A percentile compares a stretch with the other conserved stretches of the same genome.
Evolutionary conservation across 805 yeast species (phyloP).

Genomic region (Ogataea ramenticola): DNA sequence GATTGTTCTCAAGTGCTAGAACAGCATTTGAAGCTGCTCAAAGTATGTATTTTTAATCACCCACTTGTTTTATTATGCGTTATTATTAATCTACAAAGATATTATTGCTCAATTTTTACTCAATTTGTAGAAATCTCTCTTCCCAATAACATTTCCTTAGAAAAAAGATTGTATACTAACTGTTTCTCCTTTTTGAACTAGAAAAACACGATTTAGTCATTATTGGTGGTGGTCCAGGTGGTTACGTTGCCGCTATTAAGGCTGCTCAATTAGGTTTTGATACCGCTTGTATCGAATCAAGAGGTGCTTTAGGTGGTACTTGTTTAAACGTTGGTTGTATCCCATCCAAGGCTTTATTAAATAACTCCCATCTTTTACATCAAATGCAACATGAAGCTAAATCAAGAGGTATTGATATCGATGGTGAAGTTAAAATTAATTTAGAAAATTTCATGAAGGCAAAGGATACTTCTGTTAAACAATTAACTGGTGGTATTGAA

Average conservation of each 20-base stretch:
- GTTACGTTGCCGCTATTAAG: conserved; percentile 97
- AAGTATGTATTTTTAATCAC: conserved; percentile 11
- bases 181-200: too few species aligned
- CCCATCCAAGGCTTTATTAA: conserved; percentile 91
- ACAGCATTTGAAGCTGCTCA: conserved; percentile 19
- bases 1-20: conserved; percentile 26
- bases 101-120: too few species aligned
- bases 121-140: too few species aligned
- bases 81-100: too few species aligned
- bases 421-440: conserved; percentile 64
- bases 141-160: too few species aligned
- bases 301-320: conserved; percentile 96
- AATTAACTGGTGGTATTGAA: conserved; percentile 91
- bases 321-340: conserved; percentile 99
- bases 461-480: conserved; percentile 83
- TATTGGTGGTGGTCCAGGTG: conserved; percentile 99
- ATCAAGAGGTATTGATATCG: conserved; percentile 83
- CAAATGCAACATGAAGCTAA: conserved; percentile 79
- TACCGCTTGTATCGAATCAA: conserved; percentile 95
- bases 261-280: conserved; percentile 94
- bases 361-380: conserved; percentile 92
- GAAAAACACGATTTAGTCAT: conserved; percentile 82
- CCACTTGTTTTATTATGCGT: too few species aligned
- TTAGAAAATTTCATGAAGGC: conserved; percentile 79
- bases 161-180: too few species aligned